These are phyloP conservation scores for Barnettozyma vustinii DNA, from an alignment of 805 yeast genomes.

Conservation along the genomic window DNA sequence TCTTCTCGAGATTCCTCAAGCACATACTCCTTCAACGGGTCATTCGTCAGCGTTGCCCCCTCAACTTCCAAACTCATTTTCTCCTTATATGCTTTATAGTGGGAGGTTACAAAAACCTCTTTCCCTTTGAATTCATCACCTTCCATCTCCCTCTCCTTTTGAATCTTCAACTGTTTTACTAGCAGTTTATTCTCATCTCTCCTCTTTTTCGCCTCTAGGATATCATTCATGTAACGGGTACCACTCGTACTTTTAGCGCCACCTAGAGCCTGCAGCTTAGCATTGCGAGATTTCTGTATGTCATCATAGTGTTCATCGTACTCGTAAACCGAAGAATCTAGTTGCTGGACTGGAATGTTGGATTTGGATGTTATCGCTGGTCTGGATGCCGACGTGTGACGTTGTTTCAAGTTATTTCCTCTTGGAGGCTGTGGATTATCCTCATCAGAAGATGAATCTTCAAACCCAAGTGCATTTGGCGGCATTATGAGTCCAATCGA, in stretches of 20 bases:
- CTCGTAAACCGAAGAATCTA: constrained; percentile 23
- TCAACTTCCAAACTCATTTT: constrained; percentile 3
- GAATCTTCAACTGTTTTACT: constrained; percentile 33
- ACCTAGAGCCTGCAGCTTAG: constrained; percentile 3
- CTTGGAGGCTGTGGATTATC: background rate
- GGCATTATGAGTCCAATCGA: background rate
- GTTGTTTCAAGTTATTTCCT: background rate
- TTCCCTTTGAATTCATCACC: constrained; percentile 33
- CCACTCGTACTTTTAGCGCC: constrained; percentile 4
- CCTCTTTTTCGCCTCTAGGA: constrained; percentile 39
- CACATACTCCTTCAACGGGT: background rate
- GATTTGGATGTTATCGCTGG: background rate
- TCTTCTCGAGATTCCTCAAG: constrained; percentile 3
- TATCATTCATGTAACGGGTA: constrained; percentile 33
- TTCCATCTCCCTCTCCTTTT: constrained; percentile 35
- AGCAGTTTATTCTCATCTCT: constrained; percentile 42
- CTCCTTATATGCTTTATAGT: constrained; percentile 34
- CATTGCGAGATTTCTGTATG: constrained; percentile 23
- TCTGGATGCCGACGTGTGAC: background rate
- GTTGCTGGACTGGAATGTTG: background rate
- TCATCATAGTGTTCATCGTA: constrained; percentile 46
- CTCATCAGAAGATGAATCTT: constrained; percentile 1
- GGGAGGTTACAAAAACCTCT: constrained; percentile 43
- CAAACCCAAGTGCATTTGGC: background rate
- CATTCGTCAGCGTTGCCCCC: constrained; percentile 1